Conservation (phyloP, 2,329 filamentous ascomycete species). For the Verticillium longisporum region DNA sequence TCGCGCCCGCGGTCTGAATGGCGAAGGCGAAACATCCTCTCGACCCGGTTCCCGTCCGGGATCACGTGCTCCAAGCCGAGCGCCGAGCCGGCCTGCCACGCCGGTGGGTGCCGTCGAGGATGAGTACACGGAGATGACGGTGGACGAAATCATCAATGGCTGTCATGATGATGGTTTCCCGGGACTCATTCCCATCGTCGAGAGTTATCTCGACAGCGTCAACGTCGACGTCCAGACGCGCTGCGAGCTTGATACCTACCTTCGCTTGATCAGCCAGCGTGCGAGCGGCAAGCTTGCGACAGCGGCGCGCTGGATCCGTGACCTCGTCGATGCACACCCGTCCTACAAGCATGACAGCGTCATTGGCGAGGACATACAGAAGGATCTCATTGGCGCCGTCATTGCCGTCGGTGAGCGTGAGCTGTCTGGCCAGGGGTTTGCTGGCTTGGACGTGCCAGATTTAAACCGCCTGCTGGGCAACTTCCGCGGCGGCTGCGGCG, state of each 20-base stretch:
- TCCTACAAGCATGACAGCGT: constrained; percentile 76
- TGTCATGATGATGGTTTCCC: constrained; percentile 69
- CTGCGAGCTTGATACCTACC: constrained; percentile 82
- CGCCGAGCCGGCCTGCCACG: constrained; percentile 56
- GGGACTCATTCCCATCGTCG: constrained; percentile 86
- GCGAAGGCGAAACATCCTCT: constrained; percentile 30
- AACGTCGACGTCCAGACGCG: constrained; percentile 92
- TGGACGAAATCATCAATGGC: constrained; percentile 94
- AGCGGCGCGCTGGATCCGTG: constrained; percentile 83
- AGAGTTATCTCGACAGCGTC: constrained; percentile 89
- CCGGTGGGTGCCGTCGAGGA: constrained; percentile 74
- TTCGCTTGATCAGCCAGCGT: constrained; percentile 77
- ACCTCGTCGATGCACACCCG: constrained; percentile 71
- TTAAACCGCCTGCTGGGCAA: constrained; percentile 38
- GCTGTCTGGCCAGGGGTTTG: constrained; percentile 54
- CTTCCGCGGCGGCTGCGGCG: constrained; percentile 36
- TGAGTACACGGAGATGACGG: constrained; percentile 83
- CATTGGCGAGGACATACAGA: constrained; percentile 69
- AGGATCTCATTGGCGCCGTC: constrained; percentile 77
- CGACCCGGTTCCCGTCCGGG: constrained; percentile 27
- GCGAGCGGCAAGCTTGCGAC: constrained; percentile 87
- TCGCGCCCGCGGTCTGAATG: constrained; percentile 22
- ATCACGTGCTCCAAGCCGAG: constrained; percentile 19
- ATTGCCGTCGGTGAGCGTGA: constrained; percentile 71
- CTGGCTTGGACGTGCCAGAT: constrained; percentile 55